phyloP scores from a whole-genome alignment of 179 eudicot genomes.

The Patellifolia procumbens region DNA sequence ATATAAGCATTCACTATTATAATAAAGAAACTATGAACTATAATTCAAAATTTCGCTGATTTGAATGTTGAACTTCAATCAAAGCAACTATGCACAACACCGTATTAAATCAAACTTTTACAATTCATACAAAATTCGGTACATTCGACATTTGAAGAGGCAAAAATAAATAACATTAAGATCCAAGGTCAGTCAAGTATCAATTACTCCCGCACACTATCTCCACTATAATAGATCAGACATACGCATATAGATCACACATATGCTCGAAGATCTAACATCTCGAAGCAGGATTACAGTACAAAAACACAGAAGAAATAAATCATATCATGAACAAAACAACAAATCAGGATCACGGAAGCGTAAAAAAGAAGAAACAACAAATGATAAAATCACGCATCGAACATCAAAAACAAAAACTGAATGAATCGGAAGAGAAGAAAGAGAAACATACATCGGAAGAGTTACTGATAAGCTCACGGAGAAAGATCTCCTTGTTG shows the following conservation, averaged over 20 bases:
- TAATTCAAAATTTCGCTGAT: background rate
- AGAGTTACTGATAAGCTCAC: conserved; percentile 57
- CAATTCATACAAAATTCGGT: too few relatives aligned
- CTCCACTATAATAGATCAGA: background rate
- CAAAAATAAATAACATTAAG: background rate
- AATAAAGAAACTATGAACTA: too few relatives aligned
- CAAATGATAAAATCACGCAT: background rate
- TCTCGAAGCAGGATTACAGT: background rate
- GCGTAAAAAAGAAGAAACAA: background rate
- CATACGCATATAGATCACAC: background rate
- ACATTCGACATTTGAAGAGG: too few relatives aligned
- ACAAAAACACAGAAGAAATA: too few relatives aligned
- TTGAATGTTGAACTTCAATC: background rate
- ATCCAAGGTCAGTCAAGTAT: background rate
- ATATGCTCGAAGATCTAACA: background rate
- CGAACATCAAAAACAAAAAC: background rate
- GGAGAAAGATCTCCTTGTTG: conserved; percentile 64
- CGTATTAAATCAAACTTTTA: background rate
- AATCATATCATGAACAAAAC: background rate
- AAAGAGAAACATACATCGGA: conserved; percentile 51
- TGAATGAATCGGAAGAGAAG: background rate
- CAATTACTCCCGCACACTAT: background rate
- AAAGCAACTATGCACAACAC: background rate
- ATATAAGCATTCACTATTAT: background rate
- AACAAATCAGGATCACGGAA: background rate